A percentile compares a stretch with the other conserved stretches of the same genome.
Conservation (phyloP, 108 stramenopile genomes). For the Fragilaria radians region DNA sequence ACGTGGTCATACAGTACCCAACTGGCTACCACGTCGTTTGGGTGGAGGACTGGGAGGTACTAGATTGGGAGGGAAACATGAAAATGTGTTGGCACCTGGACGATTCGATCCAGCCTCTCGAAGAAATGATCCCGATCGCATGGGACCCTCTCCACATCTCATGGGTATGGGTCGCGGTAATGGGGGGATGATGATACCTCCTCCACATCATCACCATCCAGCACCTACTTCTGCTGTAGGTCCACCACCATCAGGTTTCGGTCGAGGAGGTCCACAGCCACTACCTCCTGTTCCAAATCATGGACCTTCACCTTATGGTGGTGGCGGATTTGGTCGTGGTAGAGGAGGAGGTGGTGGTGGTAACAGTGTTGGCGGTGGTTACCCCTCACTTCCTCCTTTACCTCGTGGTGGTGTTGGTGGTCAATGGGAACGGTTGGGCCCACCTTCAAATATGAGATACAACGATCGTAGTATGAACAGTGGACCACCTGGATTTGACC, state of each 20-base stretch:
- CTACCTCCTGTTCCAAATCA: too few relatives aligned
- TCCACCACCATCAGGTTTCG: background rate
- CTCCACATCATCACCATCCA: background rate
- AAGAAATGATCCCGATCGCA: constrained; percentile 5
- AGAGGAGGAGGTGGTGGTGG: constrained; percentile 30
- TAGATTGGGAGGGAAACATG: constrained; percentile 63
- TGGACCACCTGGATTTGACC: constrained; percentile 14
- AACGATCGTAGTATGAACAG: constrained; percentile 17
- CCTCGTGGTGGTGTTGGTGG: constrained; percentile 7
- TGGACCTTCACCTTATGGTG: too few relatives aligned
- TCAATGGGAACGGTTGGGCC: constrained; percentile 5
- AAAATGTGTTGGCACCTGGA: constrained; percentile 52
- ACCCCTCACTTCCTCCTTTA: constrained; percentile 1
- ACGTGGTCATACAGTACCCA: constrained; percentile 94
- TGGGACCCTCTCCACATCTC: constrained; percentile 7
- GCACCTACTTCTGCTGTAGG: too few relatives aligned
- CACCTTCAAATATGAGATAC: constrained; percentile 23
- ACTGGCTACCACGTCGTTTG: constrained; percentile 83
- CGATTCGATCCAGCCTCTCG: constrained; percentile 64
- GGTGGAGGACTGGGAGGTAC: constrained; percentile 91
- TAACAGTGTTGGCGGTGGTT: constrained; percentile 11
- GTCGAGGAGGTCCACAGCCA: too few relatives aligned
- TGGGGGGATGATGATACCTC: too few relatives aligned
- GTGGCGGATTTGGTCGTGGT: constrained; percentile 16
- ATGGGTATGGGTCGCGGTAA: constrained; percentile 32